Base-by-base conservation (phyloP, 1,284 basidiomycete species). In the Microbotryum violaceum region DNA sequence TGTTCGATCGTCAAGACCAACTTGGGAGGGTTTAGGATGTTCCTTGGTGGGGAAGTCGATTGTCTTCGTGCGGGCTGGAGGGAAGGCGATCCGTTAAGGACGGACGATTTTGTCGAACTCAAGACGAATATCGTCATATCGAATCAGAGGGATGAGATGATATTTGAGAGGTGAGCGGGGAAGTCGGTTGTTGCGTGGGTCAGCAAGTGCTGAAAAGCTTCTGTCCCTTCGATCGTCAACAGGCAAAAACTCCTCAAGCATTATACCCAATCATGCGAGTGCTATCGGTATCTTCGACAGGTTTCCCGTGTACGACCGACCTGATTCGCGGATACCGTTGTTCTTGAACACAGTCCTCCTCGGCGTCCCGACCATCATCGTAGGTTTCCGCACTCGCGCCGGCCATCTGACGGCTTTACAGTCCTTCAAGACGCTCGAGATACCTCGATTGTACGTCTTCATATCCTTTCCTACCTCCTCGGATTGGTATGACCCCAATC, bases 11-110 rank as follows among this genome's bases (percentile, higher is more conserved):
- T 94, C 51, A 88, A 90, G 73, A 91, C 91, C 3, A 90, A 89
- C 63, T 82, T 97, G 6, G 90, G 87, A 1, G 80, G 84, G 56
- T 82, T 82, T 45, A 82, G 91, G n/a, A 78, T 96, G 53, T 79
- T 94, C 57, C 83, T 97, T 42, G 93, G 92, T 0, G 94, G 94
- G 16, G 93, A 97, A 76, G 93, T 97, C 1, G 93, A 98, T 74
- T 97, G 93, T 71, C 85, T 94, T 20, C 42, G 62, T 12, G 37
- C 37, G 12, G 37, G 37, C 14, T 42, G 37, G 37, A 42, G 14
- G 37, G 37, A 42, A 42, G 46, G 64, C 25, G 42, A 55, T 45
- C 59, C 48, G 8, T 44, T 56, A 47, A 25, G 4, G 54, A 71
- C 75, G 49, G 61, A 65, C 8, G 68, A 70, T 21, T 87, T 89